Evolutionary conservation across 2,329 filamentous ascomycete species (phyloP).

Genomic region (Coleophoma cylindrospora): DNA sequence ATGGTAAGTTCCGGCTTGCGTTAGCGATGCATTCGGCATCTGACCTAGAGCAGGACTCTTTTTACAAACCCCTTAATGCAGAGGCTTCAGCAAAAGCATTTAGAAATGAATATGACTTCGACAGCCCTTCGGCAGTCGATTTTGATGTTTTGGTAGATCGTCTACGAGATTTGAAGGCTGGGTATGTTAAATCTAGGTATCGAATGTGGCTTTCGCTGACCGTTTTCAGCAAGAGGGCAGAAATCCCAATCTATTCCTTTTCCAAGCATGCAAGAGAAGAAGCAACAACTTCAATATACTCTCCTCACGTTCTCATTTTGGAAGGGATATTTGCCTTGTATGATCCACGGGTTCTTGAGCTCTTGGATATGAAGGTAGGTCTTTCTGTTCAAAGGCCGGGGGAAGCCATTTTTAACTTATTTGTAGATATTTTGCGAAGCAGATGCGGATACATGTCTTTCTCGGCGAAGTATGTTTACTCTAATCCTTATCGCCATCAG

Average conservation of each 20-base stretch:
- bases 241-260: constrained; percentile 95
- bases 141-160: constrained; percentile 83
- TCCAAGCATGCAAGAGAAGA: constrained; percentile 78
- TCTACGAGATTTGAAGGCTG: constrained; percentile 80
- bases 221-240: constrained; percentile 65
- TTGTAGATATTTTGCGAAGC: constrained; percentile 87
- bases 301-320: constrained; percentile 88
- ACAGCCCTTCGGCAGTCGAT: constrained; percentile 89
- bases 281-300: constrained; percentile 85
- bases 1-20: constrained; percentile 58
- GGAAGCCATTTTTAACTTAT: no score
- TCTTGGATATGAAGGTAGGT: constrained; percentile 81
- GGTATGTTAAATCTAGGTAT: constrained; percentile 49
- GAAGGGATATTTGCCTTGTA: constrained; percentile 96
- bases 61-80: constrained; percentile 83
- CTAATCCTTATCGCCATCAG: no score
- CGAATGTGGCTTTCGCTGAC: constrained; percentile 2
- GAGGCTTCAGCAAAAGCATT: constrained; percentile 80
- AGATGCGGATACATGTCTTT: constrained; percentile 89
- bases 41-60: constrained; percentile 67
- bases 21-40: not conserved
- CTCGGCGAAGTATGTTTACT: constrained; percentile 65
- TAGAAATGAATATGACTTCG: constrained; percentile 90
- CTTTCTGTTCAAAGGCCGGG: no score
- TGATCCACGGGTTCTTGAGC: constrained; percentile 75